Base-by-base conservation (phyloP, 805 yeast species). In the Kregervanrija pseudodelftensis region DNA sequence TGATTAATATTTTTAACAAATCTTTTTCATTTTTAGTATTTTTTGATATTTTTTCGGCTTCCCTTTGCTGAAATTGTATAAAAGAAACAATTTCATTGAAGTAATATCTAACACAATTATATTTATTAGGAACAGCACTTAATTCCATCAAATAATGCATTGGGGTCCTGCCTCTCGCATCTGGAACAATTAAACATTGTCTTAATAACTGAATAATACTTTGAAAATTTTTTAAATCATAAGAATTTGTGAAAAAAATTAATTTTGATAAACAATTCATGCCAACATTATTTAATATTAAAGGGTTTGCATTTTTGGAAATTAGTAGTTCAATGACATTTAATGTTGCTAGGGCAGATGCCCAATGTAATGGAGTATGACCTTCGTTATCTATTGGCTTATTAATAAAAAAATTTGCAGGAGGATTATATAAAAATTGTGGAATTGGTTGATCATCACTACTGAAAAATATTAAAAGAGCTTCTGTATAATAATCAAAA, bases 321-420 rank as follows among this genome's bases (percentile, higher is more conserved):
- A 83, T 53, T 30, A 85, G 58, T 30, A 79, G 66, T 50, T 79
- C 79, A 13, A 82, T 72, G 48, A 84, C 68, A 7, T 73, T 70
- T n/a, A 74, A 57, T 47, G 80, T 76, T 1, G 86, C 91, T 79
- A 85, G 75, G 0, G 93, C 82, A 30, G 87, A 74, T 0, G 95
- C 93, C 95, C 95, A 85, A 60, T 85, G 95, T 43, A 85, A 68
- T 1, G 89, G 77, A 0, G 90, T 80, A 56, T 85, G 89, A 0
- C 91, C 91, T 52, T 85, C 93, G 48, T 79, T 79, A 55, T 85
- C 95, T 15, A 85, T 79, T 2, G 82, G 72, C 47, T 75, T 82
- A 57, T 82, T 78, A 42, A 83, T 75, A 52, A 80, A 75, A 46
- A 82, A 77, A 53, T 78, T 76, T 33, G 68, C 65, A 1, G 91